Base-by-base conservation (phyloP, 305 asterid genomes). In the Fraxinus platypoda region DNA sequence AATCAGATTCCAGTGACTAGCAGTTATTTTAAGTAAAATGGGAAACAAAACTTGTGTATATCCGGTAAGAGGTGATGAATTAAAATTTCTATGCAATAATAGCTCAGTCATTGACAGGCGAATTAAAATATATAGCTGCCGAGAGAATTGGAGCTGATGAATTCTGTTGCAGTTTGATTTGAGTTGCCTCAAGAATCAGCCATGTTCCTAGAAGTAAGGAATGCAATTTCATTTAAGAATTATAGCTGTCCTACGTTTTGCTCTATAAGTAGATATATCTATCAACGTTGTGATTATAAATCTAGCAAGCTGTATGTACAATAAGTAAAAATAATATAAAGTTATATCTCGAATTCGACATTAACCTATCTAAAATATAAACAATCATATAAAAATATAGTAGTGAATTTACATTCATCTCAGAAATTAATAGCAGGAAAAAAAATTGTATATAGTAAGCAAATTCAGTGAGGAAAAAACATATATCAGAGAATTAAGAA, bases 181-280 rank as follows among this genome's bases (percentile, higher is more conserved):
- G 35, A 68, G 74, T 68, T 68, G 74, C 80, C 79, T 26, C 74
- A 30, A 68, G 74, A 68, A 33, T 57, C 68, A 26, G 37, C 35
- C 35, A 25, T 11, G 8, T 5, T 26, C 37, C 34, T 3, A 68
- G 35, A 68, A 68, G 35, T 25, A 30, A 66, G 5, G 74, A 68
- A 25, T 26, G 74, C 37, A 8, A 68, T 28, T 66, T 11, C 34
- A 66, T 25, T 8, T 26, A 33, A 66, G 74, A 25, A 11, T 66
- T 66, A 9, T 25, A 66, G 33, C 6, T 25, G 33, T 25, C 17
- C 34, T 66, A 57, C 3, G 28, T 28, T 66, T 66, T 66, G 74
- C 74, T 26, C 34, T 12, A 12, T 28, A 26, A 25, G 74, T 26
- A 77, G 82, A 87, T 81, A 85, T 76, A 64, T 38, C 59, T 28